Base-by-base conservation (phyloP, 169 alveolate genomes). In the Plasmodium inui region DNA sequence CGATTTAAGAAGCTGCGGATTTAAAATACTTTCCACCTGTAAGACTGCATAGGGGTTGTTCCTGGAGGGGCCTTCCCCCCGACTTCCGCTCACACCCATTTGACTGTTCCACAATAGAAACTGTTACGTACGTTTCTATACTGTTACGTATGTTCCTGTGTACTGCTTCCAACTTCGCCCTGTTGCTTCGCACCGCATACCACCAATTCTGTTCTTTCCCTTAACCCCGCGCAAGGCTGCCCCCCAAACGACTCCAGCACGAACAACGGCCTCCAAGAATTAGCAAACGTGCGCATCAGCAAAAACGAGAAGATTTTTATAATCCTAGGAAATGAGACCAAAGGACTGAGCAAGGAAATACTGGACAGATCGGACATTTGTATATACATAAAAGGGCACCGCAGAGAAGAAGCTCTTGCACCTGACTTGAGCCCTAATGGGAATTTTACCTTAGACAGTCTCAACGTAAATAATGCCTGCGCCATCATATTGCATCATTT, bases 401-500 rank as follows among this genome's bases (percentile, higher is more conserved):
- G 22, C 41, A 50, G 55, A 17, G 73, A 70, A 67, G 32, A 34
- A 70, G 30, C 30, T n/a, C 8, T 28, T 83, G 12, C 44, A 10
- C 32, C 26, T 34, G 34, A 17, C 50, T 83, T n/a, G 73, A 85
- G 9, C n/a, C 30, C 19, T 73, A 73, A 74, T 74, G 41, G 3
- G n/a, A 14, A 73, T 44, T 44, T 85, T 26, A 73, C 26, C 61
- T 5, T 85, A 50, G 80, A 85, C 30, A 85, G 93, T 53, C 93
- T 85, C 61, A 85, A 85, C 61, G 93, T 85, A 12, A 85, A 74
- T 26, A 85, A 85, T 85, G 93, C 61, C 14, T 85, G 93, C 53
- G 32, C 93, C 0, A 67, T 85, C 26, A 1, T 85, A 46, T 32
- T 85, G 57, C 28, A 85, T 76, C 93, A 85, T 30, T 37, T 85